Conservation (phyloP, 331 rosid species). For the Telfairia occidentalis region DNA sequence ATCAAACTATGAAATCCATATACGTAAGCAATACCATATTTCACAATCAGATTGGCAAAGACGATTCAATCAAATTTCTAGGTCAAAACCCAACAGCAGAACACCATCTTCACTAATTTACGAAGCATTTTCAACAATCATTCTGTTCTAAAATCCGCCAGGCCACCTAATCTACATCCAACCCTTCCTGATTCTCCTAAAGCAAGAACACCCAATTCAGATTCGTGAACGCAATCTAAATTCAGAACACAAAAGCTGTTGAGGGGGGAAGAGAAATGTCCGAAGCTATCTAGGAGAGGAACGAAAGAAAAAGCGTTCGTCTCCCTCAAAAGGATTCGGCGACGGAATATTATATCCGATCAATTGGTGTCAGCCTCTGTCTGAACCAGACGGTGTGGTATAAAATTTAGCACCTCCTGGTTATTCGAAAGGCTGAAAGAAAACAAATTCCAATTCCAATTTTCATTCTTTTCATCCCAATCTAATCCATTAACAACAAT, state of each 20-base stretch:
- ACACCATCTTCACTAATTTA: background rate
- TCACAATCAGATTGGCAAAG: background rate
- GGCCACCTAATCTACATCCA: background rate
- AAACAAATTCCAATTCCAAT: background rate
- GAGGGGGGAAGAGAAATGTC: background rate
- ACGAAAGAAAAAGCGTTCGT: slow-evolving; percentile 1
- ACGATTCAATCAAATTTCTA: background rate
- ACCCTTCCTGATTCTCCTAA: background rate
- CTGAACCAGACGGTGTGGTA: slow-evolving; percentile 15
- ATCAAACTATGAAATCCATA: background rate
- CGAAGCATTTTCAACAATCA: background rate
- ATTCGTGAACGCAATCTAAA: too few species aligned
- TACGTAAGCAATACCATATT: background rate
- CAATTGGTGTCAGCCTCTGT: slow-evolving; percentile 3
- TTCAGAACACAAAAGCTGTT: background rate
- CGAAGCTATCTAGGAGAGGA: slow-evolving; percentile 10
- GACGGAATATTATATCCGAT: background rate
- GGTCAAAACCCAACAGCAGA: background rate
- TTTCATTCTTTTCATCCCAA: background rate
- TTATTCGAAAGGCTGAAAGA: slow-evolving; percentile 7
- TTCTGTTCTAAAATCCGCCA: background rate
- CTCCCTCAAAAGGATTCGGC: slow-evolving; percentile 8
- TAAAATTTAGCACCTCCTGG: background rate
- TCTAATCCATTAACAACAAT: background rate
- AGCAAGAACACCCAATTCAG: background rate